phyloP scores from a whole-genome alignment of 2,329 filamentous ascomycete species.

The Falciphora oryzae region DNA sequence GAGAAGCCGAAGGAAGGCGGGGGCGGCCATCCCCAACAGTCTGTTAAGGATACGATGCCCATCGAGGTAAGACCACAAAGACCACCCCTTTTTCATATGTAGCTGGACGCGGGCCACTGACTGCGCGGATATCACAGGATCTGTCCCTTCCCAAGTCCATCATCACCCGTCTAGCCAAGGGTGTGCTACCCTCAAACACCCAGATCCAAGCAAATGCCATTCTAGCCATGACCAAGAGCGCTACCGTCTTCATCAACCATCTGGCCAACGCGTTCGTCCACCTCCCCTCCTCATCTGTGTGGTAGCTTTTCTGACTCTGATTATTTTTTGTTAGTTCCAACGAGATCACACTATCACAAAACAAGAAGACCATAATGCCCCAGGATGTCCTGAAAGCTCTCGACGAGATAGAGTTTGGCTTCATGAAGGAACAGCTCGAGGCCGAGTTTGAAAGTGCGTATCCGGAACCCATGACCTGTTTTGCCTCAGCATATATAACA shows the following conservation, averaged over 20 bases:
- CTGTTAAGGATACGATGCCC: conserved; percentile 33
- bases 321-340: conserved; percentile 53
- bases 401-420: conserved; percentile 71
- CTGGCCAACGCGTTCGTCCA: conserved; percentile 63
- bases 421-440: conserved; percentile 62
- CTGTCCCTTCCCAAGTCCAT: conserved; percentile 75
- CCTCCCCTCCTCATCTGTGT: not conserved
- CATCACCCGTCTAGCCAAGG: conserved; percentile 73
- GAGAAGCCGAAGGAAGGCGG: conserved; percentile 25
- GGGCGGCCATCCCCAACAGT: conserved; percentile 10
- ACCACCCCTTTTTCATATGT: not conserved
- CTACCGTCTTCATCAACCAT: conserved; percentile 79
- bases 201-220: conserved; percentile 80
- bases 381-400: conserved; percentile 72
- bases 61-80: conserved; percentile 44
- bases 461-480: not conserved
- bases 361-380: conserved; percentile 73
- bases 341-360: conserved; percentile 58
- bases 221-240: conserved; percentile 72
- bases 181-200: conserved; percentile 72
- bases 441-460: conserved; percentile 68
- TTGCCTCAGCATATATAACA: not conserved
- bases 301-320: not conserved
- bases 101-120: not conserved
- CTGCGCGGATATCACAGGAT: conserved; percentile 42